phyloP scores from a whole-genome alignment of 345 rosid genomes.

The Pelargonium nanum region DNA sequence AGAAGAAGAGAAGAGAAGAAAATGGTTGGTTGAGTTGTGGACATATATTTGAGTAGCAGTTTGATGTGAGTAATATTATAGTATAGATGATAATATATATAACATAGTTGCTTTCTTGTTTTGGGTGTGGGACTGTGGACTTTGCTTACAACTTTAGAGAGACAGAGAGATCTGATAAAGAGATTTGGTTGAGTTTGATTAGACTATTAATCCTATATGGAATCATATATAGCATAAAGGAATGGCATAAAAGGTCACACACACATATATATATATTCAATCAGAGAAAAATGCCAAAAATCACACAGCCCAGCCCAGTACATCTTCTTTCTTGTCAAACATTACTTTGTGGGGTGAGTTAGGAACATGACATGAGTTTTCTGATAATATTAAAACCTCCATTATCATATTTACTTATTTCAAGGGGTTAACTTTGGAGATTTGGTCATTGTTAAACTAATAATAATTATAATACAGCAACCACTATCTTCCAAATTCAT shows the following conservation, averaged over 20 bases:
- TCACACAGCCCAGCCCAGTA: no score
- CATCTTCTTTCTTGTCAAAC: neutral
- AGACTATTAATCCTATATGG: constrained; percentile 1
- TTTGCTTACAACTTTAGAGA: neutral
- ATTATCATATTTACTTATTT: constrained; percentile 1
- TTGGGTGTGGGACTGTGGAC: neutral
- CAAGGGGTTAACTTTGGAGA: constrained; percentile 1
- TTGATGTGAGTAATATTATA: no score
- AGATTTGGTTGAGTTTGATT: constrained; percentile 15
- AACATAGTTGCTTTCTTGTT: neutral
- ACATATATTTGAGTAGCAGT: neutral
- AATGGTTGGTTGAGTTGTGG: neutral
- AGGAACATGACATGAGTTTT: constrained; percentile 6
- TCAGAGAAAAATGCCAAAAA: neutral
- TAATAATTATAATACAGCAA: neutral
- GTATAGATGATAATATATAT: neutral
- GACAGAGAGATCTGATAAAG: constrained; percentile 15
- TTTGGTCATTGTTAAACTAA: constrained; percentile 3
- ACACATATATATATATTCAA: neutral
- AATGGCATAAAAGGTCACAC: neutral
- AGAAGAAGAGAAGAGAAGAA: neutral
- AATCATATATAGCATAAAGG: constrained; percentile 2
- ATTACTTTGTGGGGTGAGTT: neutral
- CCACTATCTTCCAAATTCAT: neutral
- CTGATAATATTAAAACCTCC: neutral